Base-by-base conservation (phyloP, 345 rosid species). In the Eucalyptus caleyi region DNA sequence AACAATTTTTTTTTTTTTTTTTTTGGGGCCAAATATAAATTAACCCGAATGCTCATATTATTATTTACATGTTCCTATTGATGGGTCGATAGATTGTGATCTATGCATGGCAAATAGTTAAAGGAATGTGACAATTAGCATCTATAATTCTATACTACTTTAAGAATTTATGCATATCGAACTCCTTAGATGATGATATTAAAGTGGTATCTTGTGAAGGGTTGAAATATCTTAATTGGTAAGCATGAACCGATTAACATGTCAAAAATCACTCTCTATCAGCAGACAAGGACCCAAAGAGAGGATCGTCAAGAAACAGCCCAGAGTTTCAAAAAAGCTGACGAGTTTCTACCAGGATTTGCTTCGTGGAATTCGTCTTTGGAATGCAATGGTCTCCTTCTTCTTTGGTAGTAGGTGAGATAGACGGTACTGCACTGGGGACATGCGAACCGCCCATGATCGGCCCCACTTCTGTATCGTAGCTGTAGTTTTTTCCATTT, bases 221-320 rank as follows among this genome's bases (percentile, higher is more conserved):
- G 7, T 32, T 0, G 1, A 69, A 69, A 18, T 7, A 34, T 18
- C 9, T 34, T 34, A 34, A 19, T 16, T 0, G 0, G 11, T 4
- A 67, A 67, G 40, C 5, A 32, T 34, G 11, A 60, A 60, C 69
- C 0, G 16, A 60, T n/a, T 65, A n/a, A 16, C 7, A 16, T 0
- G 19, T 65, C 77, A n/a, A 65, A 65, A 65, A 59, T 59, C 65
- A 53, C 59, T 60, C 69, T 15, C 77, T 34, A 8, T 65, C 34
- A 60, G 8, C 69, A 27, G 16, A n/a, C 16, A 65, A n/a, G 21
- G 16, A 65, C 18, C 37, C n/a, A 60, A 65, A 65, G 18, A n/a
- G 77, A n/a, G 8, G 37, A 65, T n/a, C 21, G 5, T 65, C 77
- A n/a, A 65, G 77, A n/a, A 65, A 65, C 40, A 65, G 77, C 77